phyloP scores from a whole-genome alignment of 2,329 filamentous ascomycete genomes.

The Sclerotinia trifoliorum region DNA sequence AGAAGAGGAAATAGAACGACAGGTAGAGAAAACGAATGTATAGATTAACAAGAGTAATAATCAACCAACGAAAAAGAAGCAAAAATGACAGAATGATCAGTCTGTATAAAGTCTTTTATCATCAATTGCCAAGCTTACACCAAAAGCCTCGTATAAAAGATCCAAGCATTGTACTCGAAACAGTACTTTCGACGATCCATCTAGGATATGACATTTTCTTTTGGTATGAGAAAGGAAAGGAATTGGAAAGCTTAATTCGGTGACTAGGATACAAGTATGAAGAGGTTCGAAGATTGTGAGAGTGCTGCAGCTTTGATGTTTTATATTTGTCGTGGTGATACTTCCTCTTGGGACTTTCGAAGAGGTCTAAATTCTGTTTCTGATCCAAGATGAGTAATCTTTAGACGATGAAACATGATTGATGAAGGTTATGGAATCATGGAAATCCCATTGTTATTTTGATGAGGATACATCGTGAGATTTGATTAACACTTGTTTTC shows the following conservation, averaged over 20 bases:
- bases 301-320: constrained; percentile 16
- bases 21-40: background rate
- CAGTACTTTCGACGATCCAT: background rate
- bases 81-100: background rate
- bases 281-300: background rate
- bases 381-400: background rate
- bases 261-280: background rate
- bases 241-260: background rate
- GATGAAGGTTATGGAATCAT: background rate
- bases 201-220: background rate
- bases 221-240: background rate
- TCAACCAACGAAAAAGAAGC: background rate
- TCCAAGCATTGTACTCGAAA: constrained; percentile 12
- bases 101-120: background rate
- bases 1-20: background rate
- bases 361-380: background rate
- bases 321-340: constrained; percentile 9
- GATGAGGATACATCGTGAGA: background rate
- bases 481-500: background rate
- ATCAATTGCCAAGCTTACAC: background rate
- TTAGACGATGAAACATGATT: background rate
- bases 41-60: constrained; percentile 7
- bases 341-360: background rate
- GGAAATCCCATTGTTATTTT: too few species aligned
- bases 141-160: background rate